Conservation (phyloP, 1,284 basidiomycete species). For the Cystobasidium sp. region DNA sequence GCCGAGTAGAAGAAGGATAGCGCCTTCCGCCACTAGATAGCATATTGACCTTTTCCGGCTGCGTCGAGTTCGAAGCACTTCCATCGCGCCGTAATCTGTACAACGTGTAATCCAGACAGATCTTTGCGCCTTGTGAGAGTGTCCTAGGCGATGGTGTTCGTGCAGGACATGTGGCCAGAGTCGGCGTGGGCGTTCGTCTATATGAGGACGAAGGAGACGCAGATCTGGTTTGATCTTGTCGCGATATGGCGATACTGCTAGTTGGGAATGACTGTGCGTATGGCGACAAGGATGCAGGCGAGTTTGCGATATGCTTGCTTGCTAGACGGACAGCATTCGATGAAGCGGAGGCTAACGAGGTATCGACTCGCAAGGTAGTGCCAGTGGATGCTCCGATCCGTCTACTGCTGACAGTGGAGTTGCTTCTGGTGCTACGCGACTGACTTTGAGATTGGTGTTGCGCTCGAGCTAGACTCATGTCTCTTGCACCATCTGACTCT, state of each 20-base stretch:
- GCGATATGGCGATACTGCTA: neutral
- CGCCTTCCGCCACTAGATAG: slow-evolving; percentile 13
- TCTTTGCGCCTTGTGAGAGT: slow-evolving; percentile 5
- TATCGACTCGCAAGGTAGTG: slow-evolving; percentile 6
- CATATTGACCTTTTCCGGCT: slow-evolving; percentile 27
- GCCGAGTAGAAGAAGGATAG: slow-evolving; percentile 18
- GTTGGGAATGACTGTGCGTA: neutral
- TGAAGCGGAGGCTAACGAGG: neutral
- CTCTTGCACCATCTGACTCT: neutral
- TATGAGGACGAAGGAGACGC: neutral
- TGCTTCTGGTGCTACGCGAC: neutral
- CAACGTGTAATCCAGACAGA: slow-evolving; percentile 13
- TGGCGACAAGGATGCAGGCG: neutral
- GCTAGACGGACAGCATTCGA: neutral
- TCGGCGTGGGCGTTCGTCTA: slow-evolving; percentile 8
- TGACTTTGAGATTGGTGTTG: too few relatives aligned
- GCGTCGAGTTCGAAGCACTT: neutral
- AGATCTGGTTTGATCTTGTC: neutral
- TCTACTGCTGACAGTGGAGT: neutral
- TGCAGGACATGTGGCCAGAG: neutral
- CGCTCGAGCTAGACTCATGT: neutral
- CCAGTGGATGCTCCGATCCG: neutral
- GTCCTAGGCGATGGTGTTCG: neutral
- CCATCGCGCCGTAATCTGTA: neutral
- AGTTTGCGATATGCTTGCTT: neutral